Base-by-base conservation (phyloP, 129 eudicot species). In the Saussurea involucrata region DNA sequence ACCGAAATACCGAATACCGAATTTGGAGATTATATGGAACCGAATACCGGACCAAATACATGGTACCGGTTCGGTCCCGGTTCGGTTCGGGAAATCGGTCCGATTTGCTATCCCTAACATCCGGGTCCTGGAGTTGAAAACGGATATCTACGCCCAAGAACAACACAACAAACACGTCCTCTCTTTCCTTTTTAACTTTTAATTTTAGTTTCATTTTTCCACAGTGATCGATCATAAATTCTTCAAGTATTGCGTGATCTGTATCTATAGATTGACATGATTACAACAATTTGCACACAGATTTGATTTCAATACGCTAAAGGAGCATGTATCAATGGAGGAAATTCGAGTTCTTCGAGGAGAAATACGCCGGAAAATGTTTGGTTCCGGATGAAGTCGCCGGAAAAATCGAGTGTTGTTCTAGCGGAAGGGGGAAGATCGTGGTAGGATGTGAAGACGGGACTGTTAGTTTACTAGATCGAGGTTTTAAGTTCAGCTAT, bases 321-420 rank as follows among this genome's bases (percentile, higher is more conserved):
- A 44, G 6, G 33, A 33, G 9, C 31, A 91, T 95, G 98, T 95
- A 95, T 80, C 96, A 89, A 79, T 92, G 94, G 98, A 76, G 98
- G 85, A 95, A 95, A 84, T 95, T 95, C 86, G 98, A 95, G 63
- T 95, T 95, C 83, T 95, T 95, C 65, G 98, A 95, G 87, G 97
- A 92, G 85, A 95, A 95, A 74, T 91, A 74, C 69, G 78, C 84
- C 55, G 93, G 97, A 66, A 89, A 89, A 80, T 57, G 77, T 82
- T n/a, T 86, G 76, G 81, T 86, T 11, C 87, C 90, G 15, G 96
- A 88, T 8, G 97, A 88, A 42, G 81, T 93, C 58, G 68, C 84
- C 11, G 98, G 92, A 12, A 76, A 85, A 27, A 80, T 95, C 17
- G 81, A 73, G 68, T 91, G 97, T 67, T 91, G 95, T 69, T 86